These are phyloP conservation scores for Coniosporium tulheliwenetii DNA, from an alignment of 2,329 filamentous ascomycete species.

Conservation along the genomic window DNA sequence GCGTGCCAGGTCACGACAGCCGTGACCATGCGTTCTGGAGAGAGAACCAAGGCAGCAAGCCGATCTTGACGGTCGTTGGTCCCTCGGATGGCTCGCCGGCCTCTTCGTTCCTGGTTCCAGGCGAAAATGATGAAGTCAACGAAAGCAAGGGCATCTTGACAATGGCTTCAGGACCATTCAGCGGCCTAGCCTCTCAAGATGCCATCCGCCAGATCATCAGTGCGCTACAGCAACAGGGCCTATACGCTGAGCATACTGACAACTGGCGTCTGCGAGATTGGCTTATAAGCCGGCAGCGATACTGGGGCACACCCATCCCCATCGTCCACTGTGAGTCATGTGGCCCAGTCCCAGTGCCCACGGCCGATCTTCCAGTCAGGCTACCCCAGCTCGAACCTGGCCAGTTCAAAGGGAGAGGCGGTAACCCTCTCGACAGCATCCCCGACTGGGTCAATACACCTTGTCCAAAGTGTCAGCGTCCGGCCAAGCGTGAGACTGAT, in stretches of 20 bases:
- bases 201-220: conserved; percentile 46
- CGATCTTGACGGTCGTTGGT: conserved; percentile 47
- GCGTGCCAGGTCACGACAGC: conserved; percentile 70
- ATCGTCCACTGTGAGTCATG: conserved; percentile 69
- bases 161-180: conserved; percentile 46
- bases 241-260: conserved; percentile 46
- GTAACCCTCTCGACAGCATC: conserved; percentile 61
- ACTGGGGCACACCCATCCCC: conserved; percentile 84
- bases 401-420: conserved; percentile 52
- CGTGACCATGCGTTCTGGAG: conserved; percentile 72
- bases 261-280: conserved; percentile 77
- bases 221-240: conserved; percentile 29
- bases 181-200: conserved; percentile 45
- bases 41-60: conserved; percentile 44
- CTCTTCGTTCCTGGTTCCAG: conserved; percentile 8
- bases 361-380: conserved; percentile 58
- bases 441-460: conserved; percentile 58
- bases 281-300: conserved; percentile 82
- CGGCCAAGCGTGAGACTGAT: conserved; percentile 71
- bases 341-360: conserved; percentile 64
- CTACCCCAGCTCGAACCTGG: conserved; percentile 55
- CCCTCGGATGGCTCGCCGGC: conserved; percentile 19
- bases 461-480: conserved; percentile 57
- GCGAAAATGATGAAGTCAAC: conserved; percentile 37
- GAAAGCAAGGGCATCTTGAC: conserved; percentile 53